Evolutionary conservation across 176 grass and related monocot species (phyloP).

Genomic region (Secale cereale): DNA sequence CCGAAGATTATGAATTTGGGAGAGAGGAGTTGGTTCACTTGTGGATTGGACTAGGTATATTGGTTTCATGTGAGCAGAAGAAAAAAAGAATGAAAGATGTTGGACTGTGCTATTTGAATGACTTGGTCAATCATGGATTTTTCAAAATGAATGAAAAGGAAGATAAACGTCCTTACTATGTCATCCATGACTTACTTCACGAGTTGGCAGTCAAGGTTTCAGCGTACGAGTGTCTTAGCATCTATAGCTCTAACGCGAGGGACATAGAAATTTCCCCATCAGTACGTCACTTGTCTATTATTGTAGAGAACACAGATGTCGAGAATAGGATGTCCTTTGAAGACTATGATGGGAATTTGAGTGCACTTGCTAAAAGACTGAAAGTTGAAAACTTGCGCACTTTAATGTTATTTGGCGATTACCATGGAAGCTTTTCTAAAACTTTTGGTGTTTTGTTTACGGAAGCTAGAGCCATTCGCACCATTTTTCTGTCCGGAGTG

Average conservation of each 20-base stretch:
- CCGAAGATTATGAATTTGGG: conserved; percentile 13
- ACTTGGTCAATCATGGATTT: background rate
- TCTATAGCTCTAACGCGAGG: background rate
- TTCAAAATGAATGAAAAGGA: background rate
- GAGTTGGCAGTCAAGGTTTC: conserved; percentile 9
- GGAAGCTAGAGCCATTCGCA: background rate
- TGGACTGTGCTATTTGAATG: background rate
- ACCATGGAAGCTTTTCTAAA: background rate
- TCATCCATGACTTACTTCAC: conserved; percentile 29
- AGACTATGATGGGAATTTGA: background rate
- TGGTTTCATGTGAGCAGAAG: background rate
- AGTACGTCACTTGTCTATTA: conserved; percentile 23
- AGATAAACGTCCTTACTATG: background rate
- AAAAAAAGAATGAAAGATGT: conserved; percentile 7
- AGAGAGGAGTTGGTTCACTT: background rate
- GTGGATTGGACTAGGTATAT: conserved; percentile 23
- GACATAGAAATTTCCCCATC: background rate
- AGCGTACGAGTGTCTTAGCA: conserved; percentile 1
- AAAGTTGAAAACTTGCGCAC: conserved; percentile 9
- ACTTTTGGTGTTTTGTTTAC: background rate
- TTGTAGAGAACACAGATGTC: background rate
- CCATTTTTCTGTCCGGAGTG: background rate
- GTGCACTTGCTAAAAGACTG: background rate
- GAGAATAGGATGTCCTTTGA: background rate
- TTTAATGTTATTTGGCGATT: conserved; percentile 12